Conservation (phyloP, 305 asterid species). For the Fraxinus paxiana region DNA sequence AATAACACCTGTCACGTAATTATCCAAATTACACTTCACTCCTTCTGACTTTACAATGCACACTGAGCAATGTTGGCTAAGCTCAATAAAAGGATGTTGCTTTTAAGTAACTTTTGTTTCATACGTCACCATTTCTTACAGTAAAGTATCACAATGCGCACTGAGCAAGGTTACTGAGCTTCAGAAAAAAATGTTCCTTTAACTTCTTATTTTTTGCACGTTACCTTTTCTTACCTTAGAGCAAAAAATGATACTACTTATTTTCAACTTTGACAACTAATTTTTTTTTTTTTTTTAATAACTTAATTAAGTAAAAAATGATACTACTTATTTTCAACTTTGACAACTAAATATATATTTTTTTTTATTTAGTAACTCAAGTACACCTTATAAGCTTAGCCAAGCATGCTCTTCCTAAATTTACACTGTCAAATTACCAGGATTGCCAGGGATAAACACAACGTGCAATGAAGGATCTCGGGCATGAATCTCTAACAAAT, state of each 20-base stretch:
- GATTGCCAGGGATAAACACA: slow-evolving; percentile 85
- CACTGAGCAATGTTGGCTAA: background rate
- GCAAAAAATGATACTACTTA: background rate
- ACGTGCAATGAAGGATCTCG: slow-evolving; percentile 55
- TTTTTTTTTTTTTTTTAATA: too few relatives aligned
- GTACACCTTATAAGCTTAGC: background rate
- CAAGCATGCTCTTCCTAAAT: background rate
- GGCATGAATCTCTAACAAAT: slow-evolving; percentile 65
- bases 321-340: too few relatives aligned
- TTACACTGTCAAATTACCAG: slow-evolving; percentile 42
- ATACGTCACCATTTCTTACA: background rate
- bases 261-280: background rate
- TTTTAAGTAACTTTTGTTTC: background rate
- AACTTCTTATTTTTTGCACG: background rate
- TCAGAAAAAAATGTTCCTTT: background rate
- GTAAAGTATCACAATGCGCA: background rate
- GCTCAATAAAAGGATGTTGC: background rate
- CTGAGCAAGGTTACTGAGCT: background rate
- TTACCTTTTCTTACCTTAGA: background rate
- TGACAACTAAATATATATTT: too few relatives aligned
- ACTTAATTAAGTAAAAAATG: too few relatives aligned
- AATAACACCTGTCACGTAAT: slow-evolving; percentile 53
- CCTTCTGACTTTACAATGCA: background rate
- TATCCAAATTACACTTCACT: slow-evolving; percentile 14
- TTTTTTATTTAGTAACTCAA: background rate